A percentile compares a stretch with the other conserved stretches of the same genome.
phyloP scores from a whole-genome alignment of 2,329 filamentous ascomycete genomes.

The Orbilia quercus region DNA sequence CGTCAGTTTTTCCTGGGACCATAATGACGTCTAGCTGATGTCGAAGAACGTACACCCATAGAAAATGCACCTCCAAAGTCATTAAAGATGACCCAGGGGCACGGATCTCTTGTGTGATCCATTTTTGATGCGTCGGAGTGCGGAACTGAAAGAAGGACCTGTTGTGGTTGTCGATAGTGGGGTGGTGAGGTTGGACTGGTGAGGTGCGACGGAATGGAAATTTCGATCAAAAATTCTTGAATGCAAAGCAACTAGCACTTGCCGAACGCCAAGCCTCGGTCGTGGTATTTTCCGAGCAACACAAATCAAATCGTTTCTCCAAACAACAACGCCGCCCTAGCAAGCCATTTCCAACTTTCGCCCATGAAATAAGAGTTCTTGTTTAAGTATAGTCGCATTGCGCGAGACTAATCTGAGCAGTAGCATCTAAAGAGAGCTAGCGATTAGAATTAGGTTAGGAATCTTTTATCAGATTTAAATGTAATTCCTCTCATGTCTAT shows the following conservation, averaged over 20 bases:
- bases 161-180: background rate
- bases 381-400: too few species aligned
- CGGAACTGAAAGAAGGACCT: background rate
- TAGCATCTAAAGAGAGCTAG: too few species aligned
- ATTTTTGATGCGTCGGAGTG: constrained; percentile 67
- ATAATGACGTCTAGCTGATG: background rate
- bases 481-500: too few species aligned
- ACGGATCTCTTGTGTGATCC: constrained; percentile 97
- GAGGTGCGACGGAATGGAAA: background rate
- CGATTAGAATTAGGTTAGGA: too few species aligned
- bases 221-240: constrained; percentile 1
- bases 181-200: background rate
- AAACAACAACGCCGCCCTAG: too few species aligned
- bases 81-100: constrained; percentile 94
- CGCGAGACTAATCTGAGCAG: too few species aligned
- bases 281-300: background rate
- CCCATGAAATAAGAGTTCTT: too few species aligned
- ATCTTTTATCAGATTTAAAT: too few species aligned
- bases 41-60: constrained; percentile 85
- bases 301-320: background rate
- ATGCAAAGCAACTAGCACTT: background rate
- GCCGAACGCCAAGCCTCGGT: background rate
- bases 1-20: constrained; percentile 10
- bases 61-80: constrained; percentile 97
- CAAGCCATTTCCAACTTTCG: too few species aligned